Conservation (phyloP, 805 yeast genomes). For the Tanozyma kutaoensis region DNA sequence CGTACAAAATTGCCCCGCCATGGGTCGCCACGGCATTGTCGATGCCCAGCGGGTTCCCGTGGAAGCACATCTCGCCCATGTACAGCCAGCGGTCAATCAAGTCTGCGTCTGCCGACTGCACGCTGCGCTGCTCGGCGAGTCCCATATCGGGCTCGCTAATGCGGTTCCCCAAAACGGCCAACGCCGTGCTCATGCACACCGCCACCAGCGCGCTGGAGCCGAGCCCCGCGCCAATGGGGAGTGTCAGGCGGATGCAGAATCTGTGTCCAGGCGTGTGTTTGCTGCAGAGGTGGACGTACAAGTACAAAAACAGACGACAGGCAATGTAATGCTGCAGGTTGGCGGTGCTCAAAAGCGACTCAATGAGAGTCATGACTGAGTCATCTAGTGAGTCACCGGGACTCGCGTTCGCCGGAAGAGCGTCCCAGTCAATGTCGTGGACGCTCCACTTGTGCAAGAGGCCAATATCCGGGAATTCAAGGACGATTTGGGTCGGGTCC, state of each 20-base stretch:
- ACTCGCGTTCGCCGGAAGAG: constrained; percentile 4
- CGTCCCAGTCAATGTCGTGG: constrained; percentile 48
- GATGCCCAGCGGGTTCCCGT: constrained; percentile 93
- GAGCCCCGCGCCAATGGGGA: constrained; percentile 94
- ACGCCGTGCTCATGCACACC: constrained; percentile 70
- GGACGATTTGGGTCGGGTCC: constrained; percentile 27
- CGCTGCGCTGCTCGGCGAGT: no score
- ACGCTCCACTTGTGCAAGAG: constrained; percentile 53
- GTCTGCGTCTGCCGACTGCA: constrained; percentile 24
- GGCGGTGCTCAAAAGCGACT: no score
- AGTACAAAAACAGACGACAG: constrained; percentile 72
- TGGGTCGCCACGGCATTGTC: constrained; percentile 93
- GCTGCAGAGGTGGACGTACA: constrained; percentile 48
- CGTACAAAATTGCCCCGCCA: constrained; percentile 90
- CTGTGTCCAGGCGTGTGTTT: constrained; percentile 33
- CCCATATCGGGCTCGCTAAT: constrained; percentile 24
- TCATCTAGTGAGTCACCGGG: no score
- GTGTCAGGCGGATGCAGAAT: constrained; percentile 63
- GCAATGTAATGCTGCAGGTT: constrained; percentile 45
- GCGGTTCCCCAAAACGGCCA: constrained; percentile 20
- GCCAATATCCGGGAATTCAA: constrained; percentile 78
- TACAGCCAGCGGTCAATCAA: constrained; percentile 79
- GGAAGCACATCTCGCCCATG: constrained; percentile 89
- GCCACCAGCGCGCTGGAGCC: constrained; percentile 90
- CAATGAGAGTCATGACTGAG: no score